These are phyloP conservation scores for Cyclocybe cylindracea DNA, from an alignment of 768 basidiomycete species.

Conservation along the genomic window DNA sequence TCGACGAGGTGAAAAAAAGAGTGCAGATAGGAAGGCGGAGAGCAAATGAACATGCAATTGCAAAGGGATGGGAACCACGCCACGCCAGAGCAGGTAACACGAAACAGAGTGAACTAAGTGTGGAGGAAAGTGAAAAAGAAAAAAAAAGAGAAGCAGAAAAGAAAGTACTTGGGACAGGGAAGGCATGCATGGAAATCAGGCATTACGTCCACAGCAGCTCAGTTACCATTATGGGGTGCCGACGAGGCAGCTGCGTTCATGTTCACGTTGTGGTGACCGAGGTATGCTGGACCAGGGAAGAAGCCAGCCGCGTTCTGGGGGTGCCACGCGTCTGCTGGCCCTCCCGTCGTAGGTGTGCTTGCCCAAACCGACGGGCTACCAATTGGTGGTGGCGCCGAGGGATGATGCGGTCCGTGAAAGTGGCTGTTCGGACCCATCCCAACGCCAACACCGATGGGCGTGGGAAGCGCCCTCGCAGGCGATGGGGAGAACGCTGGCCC, in stretches of 20 bases:
- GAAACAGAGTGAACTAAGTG: neutral
- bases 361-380: conserved; percentile 41
- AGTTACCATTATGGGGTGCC: conserved; percentile 35
- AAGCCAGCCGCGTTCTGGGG: conserved; percentile 37
- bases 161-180: too few relatives aligned
- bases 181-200: too few relatives aligned
- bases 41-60: neutral
- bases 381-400: conserved; percentile 21
- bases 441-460: neutral
- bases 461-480: conserved; percentile 17
- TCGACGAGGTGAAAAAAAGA: neutral
- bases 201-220: conserved; percentile 4
- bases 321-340: conserved; percentile 49
- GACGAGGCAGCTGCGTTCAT: conserved; percentile 55
- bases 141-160: conserved; percentile 1
- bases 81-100: too few relatives aligned
- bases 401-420: conserved; percentile 15
- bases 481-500: conserved; percentile 31
- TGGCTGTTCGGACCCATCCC: conserved; percentile 17
- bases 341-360: conserved; percentile 26
- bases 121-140: conserved; percentile 10
- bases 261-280: conserved; percentile 22
- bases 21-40: neutral
- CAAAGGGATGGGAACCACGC: neutral
- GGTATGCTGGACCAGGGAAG: conserved; percentile 44